phyloP scores from a whole-genome alignment of 441 rosid genomes.

The Cnidoscolus chayamansa region DNA sequence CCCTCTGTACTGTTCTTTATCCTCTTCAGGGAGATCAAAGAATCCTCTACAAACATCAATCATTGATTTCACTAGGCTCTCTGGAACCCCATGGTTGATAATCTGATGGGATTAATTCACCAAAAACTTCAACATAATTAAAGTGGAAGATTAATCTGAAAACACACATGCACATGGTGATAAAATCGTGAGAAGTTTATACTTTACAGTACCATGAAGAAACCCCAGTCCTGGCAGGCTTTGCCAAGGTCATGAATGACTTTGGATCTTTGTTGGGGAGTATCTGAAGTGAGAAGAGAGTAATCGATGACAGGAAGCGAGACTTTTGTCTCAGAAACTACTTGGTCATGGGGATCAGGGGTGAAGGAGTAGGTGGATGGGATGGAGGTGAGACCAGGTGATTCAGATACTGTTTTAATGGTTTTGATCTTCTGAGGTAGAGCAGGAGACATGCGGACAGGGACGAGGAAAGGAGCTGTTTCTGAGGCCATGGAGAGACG shows the following conservation, averaged over 20 bases:
- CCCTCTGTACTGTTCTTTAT: slow-evolving; percentile 35
- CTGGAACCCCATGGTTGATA: slow-evolving; percentile 43
- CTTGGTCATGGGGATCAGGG: slow-evolving; percentile 16
- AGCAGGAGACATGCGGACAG: neutral
- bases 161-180: neutral
- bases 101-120: slow-evolving; percentile 22
- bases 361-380: slow-evolving; percentile 32
- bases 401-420: slow-evolving; percentile 35
- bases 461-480: neutral
- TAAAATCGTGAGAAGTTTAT: no score
- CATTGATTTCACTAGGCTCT: slow-evolving; percentile 31
- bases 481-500: slow-evolving; percentile 17
- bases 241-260: slow-evolving; percentile 33
- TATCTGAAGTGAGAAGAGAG: slow-evolving; percentile 34
- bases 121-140: neutral
- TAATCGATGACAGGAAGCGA: slow-evolving; percentile 43
- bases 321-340: slow-evolving; percentile 18
- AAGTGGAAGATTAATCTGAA: neutral
- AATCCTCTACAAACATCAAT: slow-evolving; percentile 28
- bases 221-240: slow-evolving; percentile 57
- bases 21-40: slow-evolving; percentile 43
- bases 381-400: slow-evolving; percentile 37
- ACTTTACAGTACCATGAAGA: slow-evolving; percentile 39
- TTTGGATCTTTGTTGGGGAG: slow-evolving; percentile 30
- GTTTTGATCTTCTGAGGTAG: slow-evolving; percentile 8